Conservation (phyloP, 768 basidiomycete species). For the Leccinellum luteum region DNA sequence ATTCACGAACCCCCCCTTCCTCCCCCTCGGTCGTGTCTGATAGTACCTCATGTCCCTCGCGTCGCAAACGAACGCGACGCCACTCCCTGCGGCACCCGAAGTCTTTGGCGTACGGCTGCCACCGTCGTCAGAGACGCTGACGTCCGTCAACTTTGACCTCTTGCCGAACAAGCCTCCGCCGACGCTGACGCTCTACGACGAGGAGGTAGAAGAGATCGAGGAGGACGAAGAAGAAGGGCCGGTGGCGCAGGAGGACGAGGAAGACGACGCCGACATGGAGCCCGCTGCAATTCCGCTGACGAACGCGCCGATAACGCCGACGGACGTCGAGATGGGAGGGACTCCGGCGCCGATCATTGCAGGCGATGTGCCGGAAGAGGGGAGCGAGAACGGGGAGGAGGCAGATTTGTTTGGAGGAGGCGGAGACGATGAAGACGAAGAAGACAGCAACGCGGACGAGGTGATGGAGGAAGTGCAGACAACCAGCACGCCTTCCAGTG, state of each 20-base stretch:
- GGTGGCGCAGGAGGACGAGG: conserved; percentile 50
- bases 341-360: conserved; percentile 33
- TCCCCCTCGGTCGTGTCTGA: background rate
- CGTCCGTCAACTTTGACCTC: conserved; percentile 82
- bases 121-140: conserved; percentile 62
- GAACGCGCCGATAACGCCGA: conserved; percentile 43
- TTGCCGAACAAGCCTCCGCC: conserved; percentile 84
- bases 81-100: conserved; percentile 82
- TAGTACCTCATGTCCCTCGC: conserved; percentile 81
- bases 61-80: conserved; percentile 75
- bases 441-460: conserved; percentile 49
- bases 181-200: conserved; percentile 70
- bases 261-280: conserved; percentile 66
- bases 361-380: conserved; percentile 50
- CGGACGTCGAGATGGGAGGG: conserved; percentile 58
- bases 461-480: conserved; percentile 76
- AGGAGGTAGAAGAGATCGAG: conserved; percentile 80
- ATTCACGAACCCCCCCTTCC: background rate
- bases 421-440: conserved; percentile 72
- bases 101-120: conserved; percentile 87
- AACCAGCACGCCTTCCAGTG: conserved; percentile 53
- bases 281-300: conserved; percentile 49
- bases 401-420: conserved; percentile 73
- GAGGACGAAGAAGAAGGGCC: conserved; percentile 33
- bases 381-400: conserved; percentile 70